Evolutionary conservation across 352 stramenopile species (phyloP).

Genomic region (Pythium angustatum): DNA sequence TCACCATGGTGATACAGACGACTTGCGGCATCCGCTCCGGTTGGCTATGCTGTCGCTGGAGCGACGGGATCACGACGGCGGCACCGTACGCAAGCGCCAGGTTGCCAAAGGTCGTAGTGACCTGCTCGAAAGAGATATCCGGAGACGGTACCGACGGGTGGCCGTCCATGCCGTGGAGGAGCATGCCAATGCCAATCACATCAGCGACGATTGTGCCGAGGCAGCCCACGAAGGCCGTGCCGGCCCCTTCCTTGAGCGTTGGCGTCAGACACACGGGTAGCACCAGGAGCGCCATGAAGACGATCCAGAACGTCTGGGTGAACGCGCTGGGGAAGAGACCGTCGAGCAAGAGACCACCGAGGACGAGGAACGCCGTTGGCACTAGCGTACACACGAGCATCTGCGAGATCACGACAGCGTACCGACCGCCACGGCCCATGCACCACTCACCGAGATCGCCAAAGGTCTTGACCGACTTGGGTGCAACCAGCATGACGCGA

Average conservation of each 20-base stretch:
- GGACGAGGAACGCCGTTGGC: constrained; percentile 23
- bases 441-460: constrained; percentile 38
- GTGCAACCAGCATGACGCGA: constrained; percentile 15
- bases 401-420: constrained; percentile 28
- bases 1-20: constrained; percentile 27
- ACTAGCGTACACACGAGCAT: constrained; percentile 25
- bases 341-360: constrained; percentile 30
- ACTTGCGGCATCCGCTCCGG: constrained; percentile 34
- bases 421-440: constrained; percentile 30
- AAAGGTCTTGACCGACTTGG: constrained; percentile 24
- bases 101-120: constrained; percentile 35
- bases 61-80: constrained; percentile 33
- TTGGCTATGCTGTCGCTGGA: constrained; percentile 24
- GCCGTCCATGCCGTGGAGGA: constrained; percentile 32
- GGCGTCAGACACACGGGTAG: constrained; percentile 34
- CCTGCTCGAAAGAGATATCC: constrained; percentile 31
- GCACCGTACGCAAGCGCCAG: constrained; percentile 36
- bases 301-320: constrained; percentile 29
- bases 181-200: constrained; percentile 24
- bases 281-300: constrained; percentile 27
- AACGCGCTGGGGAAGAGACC: constrained; percentile 31
- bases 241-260: constrained; percentile 35
- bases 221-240: constrained; percentile 30
- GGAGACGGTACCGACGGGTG: constrained; percentile 23
- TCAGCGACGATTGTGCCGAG: constrained; percentile 34